phyloP scores from a whole-genome alignment of 495 filamentous ascomycete genomes.

The Bombardia bombarda region DNA sequence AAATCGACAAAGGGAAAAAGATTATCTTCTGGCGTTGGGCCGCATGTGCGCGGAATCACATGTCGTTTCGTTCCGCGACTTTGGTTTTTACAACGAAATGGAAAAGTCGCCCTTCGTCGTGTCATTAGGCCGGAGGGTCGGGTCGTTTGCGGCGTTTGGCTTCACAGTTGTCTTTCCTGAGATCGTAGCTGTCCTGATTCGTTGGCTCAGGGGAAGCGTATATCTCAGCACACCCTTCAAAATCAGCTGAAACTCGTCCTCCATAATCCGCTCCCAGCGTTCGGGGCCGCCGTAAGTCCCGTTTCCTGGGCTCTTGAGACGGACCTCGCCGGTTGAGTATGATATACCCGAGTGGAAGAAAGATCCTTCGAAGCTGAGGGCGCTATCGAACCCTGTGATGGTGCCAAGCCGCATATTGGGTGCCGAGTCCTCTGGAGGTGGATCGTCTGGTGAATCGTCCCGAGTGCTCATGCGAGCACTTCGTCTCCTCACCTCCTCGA shows the following conservation, averaged over 20 bases:
- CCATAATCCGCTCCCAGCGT: conserved; percentile 84
- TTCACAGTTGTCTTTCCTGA: conserved; percentile 43
- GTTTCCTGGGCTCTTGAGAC: conserved; percentile 77
- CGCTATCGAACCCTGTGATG: conserved; percentile 78
- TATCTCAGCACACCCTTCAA: conserved; percentile 87
- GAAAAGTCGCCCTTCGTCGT: conserved; percentile 16
- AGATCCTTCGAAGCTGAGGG: conserved; percentile 79
- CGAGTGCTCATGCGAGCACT: conserved; percentile 7
- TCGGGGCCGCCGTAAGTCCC: conserved; percentile 78
- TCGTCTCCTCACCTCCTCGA: conserved; percentile 12
- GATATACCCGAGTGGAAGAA: conserved; percentile 62
- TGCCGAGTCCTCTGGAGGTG: conserved; percentile 46
- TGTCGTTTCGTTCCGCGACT: conserved; percentile 1
- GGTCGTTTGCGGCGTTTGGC: conserved; percentile 40
- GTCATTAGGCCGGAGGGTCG: conserved; percentile 28
- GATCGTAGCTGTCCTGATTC: conserved; percentile 46
- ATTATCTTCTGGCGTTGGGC: not conserved
- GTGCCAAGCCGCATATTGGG: conserved; percentile 86
- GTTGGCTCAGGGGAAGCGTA: conserved; percentile 71
- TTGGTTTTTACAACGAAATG: conserved; percentile 6
- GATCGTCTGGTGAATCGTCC: conserved; percentile 60
- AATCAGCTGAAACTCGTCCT: conserved; percentile 87
- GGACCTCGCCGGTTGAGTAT: conserved; percentile 71
- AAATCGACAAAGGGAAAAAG: not conserved
- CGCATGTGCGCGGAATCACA: not conserved